phyloP scores from a whole-genome alignment of 2,329 filamentous ascomycete species.

The Alternaria triticina region DNA sequence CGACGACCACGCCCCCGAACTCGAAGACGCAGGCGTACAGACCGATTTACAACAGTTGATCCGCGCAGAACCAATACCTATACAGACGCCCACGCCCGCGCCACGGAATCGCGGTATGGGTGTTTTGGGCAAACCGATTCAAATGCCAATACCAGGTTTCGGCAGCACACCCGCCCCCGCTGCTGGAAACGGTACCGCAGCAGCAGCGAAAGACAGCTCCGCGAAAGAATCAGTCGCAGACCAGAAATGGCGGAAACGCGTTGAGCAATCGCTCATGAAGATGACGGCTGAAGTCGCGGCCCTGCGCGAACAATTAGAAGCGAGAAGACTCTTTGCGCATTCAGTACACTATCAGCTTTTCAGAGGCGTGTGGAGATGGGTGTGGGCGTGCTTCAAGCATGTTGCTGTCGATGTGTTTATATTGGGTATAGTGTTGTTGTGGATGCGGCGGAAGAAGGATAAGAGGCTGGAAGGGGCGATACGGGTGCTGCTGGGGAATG shows the following conservation, averaged over 20 bases:
- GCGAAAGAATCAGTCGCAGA: constrained; percentile 40
- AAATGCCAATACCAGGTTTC: constrained; percentile 26
- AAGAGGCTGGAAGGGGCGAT: constrained; percentile 76
- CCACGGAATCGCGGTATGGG: constrained; percentile 17
- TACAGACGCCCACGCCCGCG: constrained; percentile 25
- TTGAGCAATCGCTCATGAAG: constrained; percentile 85
- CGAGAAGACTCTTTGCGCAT: constrained; percentile 73
- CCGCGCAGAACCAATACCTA: constrained; percentile 14
- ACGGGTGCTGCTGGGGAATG: constrained; percentile 64
- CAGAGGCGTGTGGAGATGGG: constrained; percentile 55
- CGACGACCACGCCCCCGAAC: constrained; percentile 4
- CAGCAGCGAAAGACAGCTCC: not conserved
- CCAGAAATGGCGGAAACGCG: constrained; percentile 76
- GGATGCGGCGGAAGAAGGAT: constrained; percentile 75
- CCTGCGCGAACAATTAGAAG: constrained; percentile 85
- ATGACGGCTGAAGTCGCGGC: constrained; percentile 93
- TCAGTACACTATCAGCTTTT: constrained; percentile 66
- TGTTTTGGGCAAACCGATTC: constrained; percentile 28
- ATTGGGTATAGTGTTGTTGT: constrained; percentile 70
- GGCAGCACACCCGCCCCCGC: constrained; percentile 10
- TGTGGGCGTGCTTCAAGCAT: constrained; percentile 80
- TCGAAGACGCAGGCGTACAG: constrained; percentile 37
- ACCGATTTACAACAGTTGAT: constrained; percentile 15
- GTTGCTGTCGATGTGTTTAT: constrained; percentile 73
- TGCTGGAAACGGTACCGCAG: not conserved